phyloP scores from a whole-genome alignment of 768 basidiomycete species.

The Collybia nuda region DNA sequence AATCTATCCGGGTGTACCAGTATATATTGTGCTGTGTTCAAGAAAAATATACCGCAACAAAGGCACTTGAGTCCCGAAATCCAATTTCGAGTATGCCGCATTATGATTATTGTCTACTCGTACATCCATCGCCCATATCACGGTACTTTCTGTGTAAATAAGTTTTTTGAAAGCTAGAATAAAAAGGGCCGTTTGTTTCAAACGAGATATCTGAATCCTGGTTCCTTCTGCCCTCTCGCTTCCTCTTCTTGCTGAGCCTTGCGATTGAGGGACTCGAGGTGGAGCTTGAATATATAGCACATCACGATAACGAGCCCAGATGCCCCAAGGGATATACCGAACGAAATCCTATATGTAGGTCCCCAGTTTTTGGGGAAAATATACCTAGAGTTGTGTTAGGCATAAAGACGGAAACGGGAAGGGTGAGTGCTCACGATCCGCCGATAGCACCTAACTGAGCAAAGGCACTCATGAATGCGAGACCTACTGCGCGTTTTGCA shows the following conservation, averaged over 20 bases:
- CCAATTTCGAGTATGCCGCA: too few relatives aligned
- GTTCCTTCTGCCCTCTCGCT: conserved; percentile 4
- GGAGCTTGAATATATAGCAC: conserved; percentile 6
- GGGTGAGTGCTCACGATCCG: conserved; percentile 48
- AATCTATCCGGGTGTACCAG: too few relatives aligned
- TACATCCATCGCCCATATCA: too few relatives aligned
- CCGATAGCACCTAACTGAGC: conserved; percentile 54
- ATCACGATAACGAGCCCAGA: conserved; percentile 7
- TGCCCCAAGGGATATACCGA: conserved; percentile 8
- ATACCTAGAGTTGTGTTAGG: conserved; percentile 29
- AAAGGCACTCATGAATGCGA: conserved; percentile 66
- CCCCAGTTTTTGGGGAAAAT: conserved; percentile 44
- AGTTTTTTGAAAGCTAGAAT: too few relatives aligned
- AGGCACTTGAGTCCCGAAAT: too few relatives aligned
- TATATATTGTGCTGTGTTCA: too few relatives aligned
- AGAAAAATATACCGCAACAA: too few relatives aligned
- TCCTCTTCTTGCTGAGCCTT: conserved; percentile 7
- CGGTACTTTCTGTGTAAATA: too few relatives aligned
- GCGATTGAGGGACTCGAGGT: conserved; percentile 6
- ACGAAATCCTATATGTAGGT: conserved; percentile 6
- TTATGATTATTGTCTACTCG: too few relatives aligned
- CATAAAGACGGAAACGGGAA: neutral
- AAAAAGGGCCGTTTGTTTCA: neutral
- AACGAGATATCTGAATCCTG: conserved; percentile 6
- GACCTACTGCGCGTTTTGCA: conserved; percentile 65